Percentiles rank a stretch among this genome's conserved stretches.
Evolutionary conservation across 139 green algal genomes (phyloP).

Genomic region (Dunaliella primolecta): DNA sequence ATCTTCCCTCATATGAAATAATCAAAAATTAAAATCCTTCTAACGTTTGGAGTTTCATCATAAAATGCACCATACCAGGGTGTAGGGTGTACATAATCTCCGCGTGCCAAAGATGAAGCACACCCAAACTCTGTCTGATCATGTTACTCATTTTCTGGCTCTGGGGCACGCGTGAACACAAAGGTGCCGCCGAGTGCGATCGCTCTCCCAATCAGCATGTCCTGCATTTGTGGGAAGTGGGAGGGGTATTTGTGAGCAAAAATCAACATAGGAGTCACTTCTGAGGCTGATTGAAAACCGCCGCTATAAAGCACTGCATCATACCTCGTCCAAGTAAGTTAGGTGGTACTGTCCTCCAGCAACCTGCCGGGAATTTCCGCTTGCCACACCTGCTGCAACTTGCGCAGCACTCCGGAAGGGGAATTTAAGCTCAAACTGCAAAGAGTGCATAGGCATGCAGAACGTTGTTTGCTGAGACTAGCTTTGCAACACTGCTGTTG

Average conservation of each 20-base stretch:
- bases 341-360: constrained; percentile 28
- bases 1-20: too few relatives aligned
- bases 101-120: too few relatives aligned
- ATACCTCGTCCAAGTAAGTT: constrained; percentile 47
- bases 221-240: background rate
- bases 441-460: too few relatives aligned
- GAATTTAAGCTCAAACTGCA: constrained; percentile 38
- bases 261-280: background rate
- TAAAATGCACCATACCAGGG: too few relatives aligned
- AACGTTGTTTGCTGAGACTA: too few relatives aligned
- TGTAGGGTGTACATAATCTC: too few relatives aligned
- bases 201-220: constrained; percentile 55
- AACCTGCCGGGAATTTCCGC: constrained; percentile 4
- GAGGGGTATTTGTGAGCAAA: background rate
- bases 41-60: too few relatives aligned
- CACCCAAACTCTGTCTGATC: too few relatives aligned
- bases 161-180: constrained; percentile 28
- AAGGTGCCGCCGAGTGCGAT: constrained; percentile 40
- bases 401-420: constrained; percentile 46
- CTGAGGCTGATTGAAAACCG: background rate
- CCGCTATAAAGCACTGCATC: too few relatives aligned
- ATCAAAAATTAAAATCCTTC: too few relatives aligned
- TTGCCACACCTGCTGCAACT: constrained; percentile 8
- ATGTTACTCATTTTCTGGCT: too few relatives aligned
- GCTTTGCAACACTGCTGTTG: too few relatives aligned